Percentiles rank a stretch among this genome's conserved stretches.
phyloP scores from a whole-genome alignment of 2,329 filamentous ascomycete genomes.

The Aspergillus flavus region DNA sequence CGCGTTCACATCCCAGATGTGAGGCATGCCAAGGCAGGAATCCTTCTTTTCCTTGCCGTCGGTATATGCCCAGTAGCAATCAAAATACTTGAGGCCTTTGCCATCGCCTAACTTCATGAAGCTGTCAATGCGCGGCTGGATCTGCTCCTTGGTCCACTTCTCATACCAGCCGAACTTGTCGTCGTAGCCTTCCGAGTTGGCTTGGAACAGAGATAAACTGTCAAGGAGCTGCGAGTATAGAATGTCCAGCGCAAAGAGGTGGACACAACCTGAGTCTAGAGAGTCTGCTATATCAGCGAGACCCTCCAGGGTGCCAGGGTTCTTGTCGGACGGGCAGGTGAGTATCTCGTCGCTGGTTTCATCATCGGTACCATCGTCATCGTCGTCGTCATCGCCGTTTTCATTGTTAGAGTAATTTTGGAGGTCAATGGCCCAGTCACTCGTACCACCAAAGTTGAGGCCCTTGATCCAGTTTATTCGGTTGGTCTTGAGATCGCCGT shows the following conservation, averaged over 20 bases:
- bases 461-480: neutral
- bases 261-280: neutral
- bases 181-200: neutral
- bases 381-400: neutral
- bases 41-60: neutral
- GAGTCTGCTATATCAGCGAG: neutral
- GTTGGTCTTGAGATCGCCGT: neutral
- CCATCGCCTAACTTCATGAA: neutral
- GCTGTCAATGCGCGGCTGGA: neutral
- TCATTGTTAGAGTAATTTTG: neutral
- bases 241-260: neutral
- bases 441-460: neutral
- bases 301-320: neutral
- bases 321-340: neutral
- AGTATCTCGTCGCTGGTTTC: neutral
- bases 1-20: neutral
- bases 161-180: neutral
- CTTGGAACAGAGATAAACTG: neutral
- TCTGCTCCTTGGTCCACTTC: neutral
- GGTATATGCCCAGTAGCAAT: neutral
- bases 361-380: neutral
- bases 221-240: neutral
- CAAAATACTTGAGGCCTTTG: neutral
- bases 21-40: neutral
- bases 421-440: slow-evolving; percentile 1